phyloP scores from a whole-genome alignment of 352 stramenopile species.

The Phytophthora pistaciae region DNA sequence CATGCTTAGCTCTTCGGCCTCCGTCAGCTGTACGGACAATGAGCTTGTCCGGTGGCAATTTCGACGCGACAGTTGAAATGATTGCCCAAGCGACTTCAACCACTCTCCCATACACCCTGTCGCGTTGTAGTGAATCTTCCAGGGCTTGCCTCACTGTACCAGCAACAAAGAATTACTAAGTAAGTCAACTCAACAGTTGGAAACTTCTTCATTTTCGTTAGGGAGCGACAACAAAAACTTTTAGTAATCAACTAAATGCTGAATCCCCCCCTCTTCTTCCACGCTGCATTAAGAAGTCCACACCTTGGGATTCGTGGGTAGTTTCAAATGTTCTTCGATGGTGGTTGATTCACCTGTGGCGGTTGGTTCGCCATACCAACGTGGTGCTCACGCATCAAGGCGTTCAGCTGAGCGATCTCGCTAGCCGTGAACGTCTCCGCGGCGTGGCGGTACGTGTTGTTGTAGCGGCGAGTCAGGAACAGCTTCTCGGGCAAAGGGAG shows the following conservation, averaged over 20 bases:
- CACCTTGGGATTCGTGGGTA: no score
- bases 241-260: no score
- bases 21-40: neutral
- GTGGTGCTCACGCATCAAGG: constrained; percentile 28
- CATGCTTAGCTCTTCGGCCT: neutral
- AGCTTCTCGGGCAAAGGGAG: constrained; percentile 39
- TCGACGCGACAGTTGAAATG: neutral
- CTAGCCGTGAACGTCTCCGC: constrained; percentile 18
- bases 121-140: no score
- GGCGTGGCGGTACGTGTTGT: constrained; percentile 42
- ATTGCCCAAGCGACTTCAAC: neutral
- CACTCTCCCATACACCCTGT: neutral
- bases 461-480: constrained; percentile 49
- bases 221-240: no score
- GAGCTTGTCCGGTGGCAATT: neutral
- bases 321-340: no score
- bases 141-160: no score
- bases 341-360: neutral
- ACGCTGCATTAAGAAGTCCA: no score
- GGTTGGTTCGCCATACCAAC: constrained; percentile 15
- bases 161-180: no score
- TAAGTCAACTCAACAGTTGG: neutral
- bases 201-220: neutral
- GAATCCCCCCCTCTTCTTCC: no score
- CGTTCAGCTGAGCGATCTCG: constrained; percentile 33